A percentile compares a stretch with the other conserved stretches of the same genome.
phyloP scores from a whole-genome alignment of 495 filamentous ascomycete species.

The Patellaria atrata region DNA sequence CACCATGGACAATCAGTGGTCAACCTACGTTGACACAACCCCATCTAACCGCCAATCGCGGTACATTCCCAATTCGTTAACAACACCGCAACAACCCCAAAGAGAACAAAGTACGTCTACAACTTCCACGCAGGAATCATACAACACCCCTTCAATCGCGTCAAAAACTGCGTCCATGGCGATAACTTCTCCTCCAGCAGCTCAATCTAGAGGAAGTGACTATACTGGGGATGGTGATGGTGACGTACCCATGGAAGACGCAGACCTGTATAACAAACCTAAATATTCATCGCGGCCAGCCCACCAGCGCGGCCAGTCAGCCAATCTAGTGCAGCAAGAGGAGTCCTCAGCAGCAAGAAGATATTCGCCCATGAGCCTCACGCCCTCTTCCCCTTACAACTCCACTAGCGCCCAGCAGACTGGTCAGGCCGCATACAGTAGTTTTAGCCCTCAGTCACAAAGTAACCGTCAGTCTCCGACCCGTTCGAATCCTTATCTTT shows the following conservation, averaged over 20 bases:
- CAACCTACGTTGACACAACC: constrained; percentile 17
- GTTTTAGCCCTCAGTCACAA: constrained; percentile 29
- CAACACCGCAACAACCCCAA: constrained; percentile 13
- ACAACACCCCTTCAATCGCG: constrained; percentile 20
- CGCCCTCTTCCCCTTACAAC: constrained; percentile 47
- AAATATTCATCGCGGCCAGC: constrained; percentile 61
- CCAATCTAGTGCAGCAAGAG: constrained; percentile 53
- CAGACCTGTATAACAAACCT: constrained; percentile 65
- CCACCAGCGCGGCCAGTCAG: constrained; percentile 45
- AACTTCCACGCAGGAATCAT: constrained; percentile 18
- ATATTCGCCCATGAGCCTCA: constrained; percentile 89
- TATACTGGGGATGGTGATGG: constrained; percentile 57
- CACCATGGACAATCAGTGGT: constrained; percentile 21
- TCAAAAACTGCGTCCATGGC: constrained; percentile 24
- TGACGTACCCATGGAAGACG: constrained; percentile 86
- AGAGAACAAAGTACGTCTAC: constrained; percentile 11
- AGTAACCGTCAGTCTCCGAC: constrained; percentile 43
- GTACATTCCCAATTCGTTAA: constrained; percentile 18
- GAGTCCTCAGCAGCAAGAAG: constrained; percentile 73
- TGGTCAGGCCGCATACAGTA: constrained; percentile 33
- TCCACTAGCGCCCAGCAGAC: constrained; percentile 43
- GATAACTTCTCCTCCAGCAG: constrained; percentile 19
- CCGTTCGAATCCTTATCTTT: constrained; percentile 39
- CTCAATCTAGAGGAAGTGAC: constrained; percentile 17
- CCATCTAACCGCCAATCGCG: constrained; percentile 19